A percentile compares a stretch with the other conserved stretches of the same genome.
These are phyloP conservation scores for Colletotrichum echinochloae DNA, from an alignment of 2,329 filamentous ascomycete species.

Conservation along the genomic window DNA sequence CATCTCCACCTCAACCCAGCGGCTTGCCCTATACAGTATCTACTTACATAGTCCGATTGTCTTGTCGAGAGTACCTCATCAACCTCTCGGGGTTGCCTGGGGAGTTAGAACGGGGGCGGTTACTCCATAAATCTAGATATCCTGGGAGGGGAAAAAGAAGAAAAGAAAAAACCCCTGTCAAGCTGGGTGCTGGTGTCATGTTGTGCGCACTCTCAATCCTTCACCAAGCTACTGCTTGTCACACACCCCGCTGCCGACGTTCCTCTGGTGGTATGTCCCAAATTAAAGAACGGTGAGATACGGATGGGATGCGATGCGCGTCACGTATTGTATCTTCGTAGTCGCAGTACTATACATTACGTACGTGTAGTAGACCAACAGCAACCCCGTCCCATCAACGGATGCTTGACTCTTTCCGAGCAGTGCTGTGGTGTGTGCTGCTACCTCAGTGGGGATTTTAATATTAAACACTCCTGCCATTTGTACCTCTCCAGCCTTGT, in stretches of 20 bases:
- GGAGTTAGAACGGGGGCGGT: neutral
- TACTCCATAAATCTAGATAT: neutral
- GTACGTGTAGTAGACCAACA: neutral
- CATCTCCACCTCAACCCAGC: neutral
- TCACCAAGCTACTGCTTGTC: conserved; percentile 9
- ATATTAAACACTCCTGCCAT: conserved; percentile 38
- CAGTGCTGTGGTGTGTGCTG: conserved; percentile 23
- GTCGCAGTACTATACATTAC: neutral
- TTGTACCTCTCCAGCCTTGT: conserved; percentile 5
- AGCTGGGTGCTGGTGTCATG: neutral
- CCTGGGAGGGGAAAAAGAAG: neutral
- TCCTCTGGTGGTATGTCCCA: neutral
- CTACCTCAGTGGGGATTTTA: conserved; percentile 42
- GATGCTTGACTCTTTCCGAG: conserved; percentile 16
- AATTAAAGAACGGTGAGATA: too few relatives aligned
- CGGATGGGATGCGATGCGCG: conserved; percentile 4
- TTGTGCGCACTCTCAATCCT: neutral
- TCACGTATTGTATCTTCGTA: conserved; percentile 12
- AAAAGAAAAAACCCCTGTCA: neutral
- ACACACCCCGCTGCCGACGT: neutral
- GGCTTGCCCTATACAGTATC: neutral
- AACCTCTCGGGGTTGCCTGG: neutral
- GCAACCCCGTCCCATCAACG: conserved; percentile 6
- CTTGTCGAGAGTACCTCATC: neutral
- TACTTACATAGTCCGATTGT: neutral